Evolutionary conservation across 2,329 filamentous ascomycete species (phyloP), one percentile per base, ranked within the genome.

Genomic region (Exophiala alcalophila): DNA sequence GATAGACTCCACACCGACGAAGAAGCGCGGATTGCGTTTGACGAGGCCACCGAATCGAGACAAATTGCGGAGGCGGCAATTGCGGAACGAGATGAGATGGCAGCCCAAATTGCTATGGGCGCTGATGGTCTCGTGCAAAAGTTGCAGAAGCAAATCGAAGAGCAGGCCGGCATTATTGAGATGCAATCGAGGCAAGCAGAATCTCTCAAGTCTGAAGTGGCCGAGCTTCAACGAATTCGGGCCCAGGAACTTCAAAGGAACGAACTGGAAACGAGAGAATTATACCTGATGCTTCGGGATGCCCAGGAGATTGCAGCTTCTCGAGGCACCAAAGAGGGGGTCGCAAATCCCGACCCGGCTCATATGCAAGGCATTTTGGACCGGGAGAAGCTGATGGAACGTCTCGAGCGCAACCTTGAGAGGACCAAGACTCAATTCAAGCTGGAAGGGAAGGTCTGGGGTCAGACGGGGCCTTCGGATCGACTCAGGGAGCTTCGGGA

Each of bases 361-460:
- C 84, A 83, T 41, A 88, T 91, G 83, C 81, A 89, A 62, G 92
- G 92, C 50, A 97, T 98, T 49, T 73, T 98, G 53, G 90, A 97
- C 62, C 84, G 92, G 18, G 87, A 96, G 59, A 82, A 78, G 59
- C 81, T 98, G 54, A 94, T 98, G 85, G 86, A 89, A 61, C 83
- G 90, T 39, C 76, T 98, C 44, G 90, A 95, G 65, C 94, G 87
- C 73, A 92, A 97, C 67, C 80, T 98, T 28, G 91, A 97, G 70
- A 77, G 92, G 52, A 91, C 95, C 53, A 97, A 97, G 77, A 97
- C 92, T 1, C 90, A 97, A 62, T 95, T 88, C 67, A 96, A 96
- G 67, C 79, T 98, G 21, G 92, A 97, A 66, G 92, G 92, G 55
- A 87, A 87, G 63, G 82, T 88, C 6, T 95, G 91, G 85, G 83